Evolutionary conservation across 2,329 filamentous ascomycete genomes (phyloP).

Genomic region (Penicillium expansum): DNA sequence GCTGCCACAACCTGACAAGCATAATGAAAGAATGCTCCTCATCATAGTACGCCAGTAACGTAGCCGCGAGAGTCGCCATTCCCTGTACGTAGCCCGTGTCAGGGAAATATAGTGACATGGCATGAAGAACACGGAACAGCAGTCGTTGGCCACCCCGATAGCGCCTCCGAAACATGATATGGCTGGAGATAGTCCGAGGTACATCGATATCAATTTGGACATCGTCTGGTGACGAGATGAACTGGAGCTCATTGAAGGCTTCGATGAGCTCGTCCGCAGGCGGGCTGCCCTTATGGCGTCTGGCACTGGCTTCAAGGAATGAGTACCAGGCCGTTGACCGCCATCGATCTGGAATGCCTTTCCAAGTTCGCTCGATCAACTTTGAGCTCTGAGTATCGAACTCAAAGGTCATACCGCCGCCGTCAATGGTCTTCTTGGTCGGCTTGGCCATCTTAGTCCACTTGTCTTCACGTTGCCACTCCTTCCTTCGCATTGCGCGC

Average conservation of each 20-base stretch:
- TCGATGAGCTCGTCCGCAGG: slow-evolving; percentile 70
- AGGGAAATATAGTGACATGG: slow-evolving; percentile 85
- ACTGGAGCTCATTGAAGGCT: slow-evolving; percentile 70
- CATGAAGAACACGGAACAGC: slow-evolving; percentile 88
- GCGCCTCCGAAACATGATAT: slow-evolving; percentile 93
- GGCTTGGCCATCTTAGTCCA: slow-evolving; percentile 65
- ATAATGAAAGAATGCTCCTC: slow-evolving; percentile 94
- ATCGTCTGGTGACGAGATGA: slow-evolving; percentile 78
- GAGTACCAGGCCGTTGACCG: slow-evolving; percentile 91
- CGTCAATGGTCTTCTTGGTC: slow-evolving; percentile 45
- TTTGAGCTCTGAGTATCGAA: slow-evolving; percentile 84
- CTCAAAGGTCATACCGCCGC: slow-evolving; percentile 65
- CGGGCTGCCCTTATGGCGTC: slow-evolving; percentile 58
- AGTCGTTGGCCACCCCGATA: slow-evolving; percentile 91
- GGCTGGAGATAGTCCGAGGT: slow-evolving; percentile 86
- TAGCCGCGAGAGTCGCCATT: slow-evolving; percentile 92
- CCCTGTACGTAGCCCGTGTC: slow-evolving; percentile 95
- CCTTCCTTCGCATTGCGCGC: slow-evolving; percentile 55
- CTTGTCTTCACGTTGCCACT: slow-evolving; percentile 62
- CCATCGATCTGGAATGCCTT: slow-evolving; percentile 96
- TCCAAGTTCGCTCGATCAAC: slow-evolving; percentile 89
- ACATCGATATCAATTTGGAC: slow-evolving; percentile 97
- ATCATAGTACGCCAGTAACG: slow-evolving; percentile 92
- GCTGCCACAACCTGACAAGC: slow-evolving; percentile 90
- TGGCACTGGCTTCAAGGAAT: slow-evolving; percentile 77